Base-by-base conservation (phyloP, 1,284 basidiomycete genomes). In the Blastosporella zonata region DNA sequence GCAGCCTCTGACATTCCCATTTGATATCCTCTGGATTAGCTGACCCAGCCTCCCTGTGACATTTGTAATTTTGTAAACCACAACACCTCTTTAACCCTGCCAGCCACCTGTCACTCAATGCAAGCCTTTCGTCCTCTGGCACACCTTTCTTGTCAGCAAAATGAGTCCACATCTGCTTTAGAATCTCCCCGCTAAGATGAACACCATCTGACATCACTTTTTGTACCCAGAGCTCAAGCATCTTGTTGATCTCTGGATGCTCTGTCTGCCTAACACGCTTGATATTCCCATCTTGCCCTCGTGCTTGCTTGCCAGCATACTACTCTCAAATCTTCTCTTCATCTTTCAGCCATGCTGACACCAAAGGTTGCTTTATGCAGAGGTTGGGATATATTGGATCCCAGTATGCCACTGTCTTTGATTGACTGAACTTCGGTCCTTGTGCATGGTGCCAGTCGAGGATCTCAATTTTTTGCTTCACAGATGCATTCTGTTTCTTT, bases 41-140 rank as follows among this genome's bases (percentile, higher is more conserved):
- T n/a, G 62, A 67, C 12, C 47, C 65, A 10, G 66, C 67, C 44
- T 69, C 64, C 1, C 65, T 62, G 62, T 71, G 67, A 2, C 57
- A 43, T 46, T 60, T 65, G 20, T 55, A 34, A 34, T 61, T 41
- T 48, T 49, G 57, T 31, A 70, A 57, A 3, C 59, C 55, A 56
- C 55, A 54, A 27, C 58, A 1, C 3, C 38, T 48, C 51, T 69
- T 66, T 43, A 64, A 61, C 8, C 12, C n/a, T 0, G 13, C 46
- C 21, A 69, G 40, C 66, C 66, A 70, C 0, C 66, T 64, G 27
- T 66, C 45, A 45, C 63, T 68, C n/a, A 68, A 39, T 9, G 52
- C 59, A 13, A 65, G 47, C 17, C 52, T 20, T 0, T 67, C 56
- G 8, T 68, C 59, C 1, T 58, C 34, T 7, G 60, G 60, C 39